Conservation (phyloP, 2,329 filamentous ascomycete genomes). For the Aspergillus japonicus region DNA sequence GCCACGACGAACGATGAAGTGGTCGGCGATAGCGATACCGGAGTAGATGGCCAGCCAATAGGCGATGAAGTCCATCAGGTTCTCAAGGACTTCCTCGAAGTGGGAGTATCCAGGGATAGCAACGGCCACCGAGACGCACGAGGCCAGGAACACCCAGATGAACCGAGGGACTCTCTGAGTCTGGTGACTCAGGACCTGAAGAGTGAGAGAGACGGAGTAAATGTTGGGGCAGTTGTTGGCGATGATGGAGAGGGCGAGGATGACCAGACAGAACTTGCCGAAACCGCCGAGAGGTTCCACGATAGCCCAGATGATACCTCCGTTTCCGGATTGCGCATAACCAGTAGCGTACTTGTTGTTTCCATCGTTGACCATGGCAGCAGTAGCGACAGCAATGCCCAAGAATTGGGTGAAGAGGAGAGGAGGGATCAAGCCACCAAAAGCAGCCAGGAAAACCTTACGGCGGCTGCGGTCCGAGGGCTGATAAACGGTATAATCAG, state of each 20-base stretch:
- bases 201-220: constrained; percentile 67
- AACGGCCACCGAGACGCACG: constrained; percentile 65
- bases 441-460: constrained; percentile 69
- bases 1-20: constrained; percentile 66
- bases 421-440: constrained; percentile 66
- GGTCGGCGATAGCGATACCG: constrained; percentile 64
- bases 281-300: constrained; percentile 65
- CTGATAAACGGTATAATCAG: constrained; percentile 80
- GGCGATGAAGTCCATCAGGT: constrained; percentile 67
- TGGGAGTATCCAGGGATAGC: constrained; percentile 67
- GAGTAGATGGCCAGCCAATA: constrained; percentile 77
- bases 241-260: constrained; percentile 65
- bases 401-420: constrained; percentile 73
- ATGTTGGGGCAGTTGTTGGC: constrained; percentile 72
- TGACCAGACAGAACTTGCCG: constrained; percentile 68
- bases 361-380: constrained; percentile 55
- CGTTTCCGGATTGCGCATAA: constrained; percentile 59
- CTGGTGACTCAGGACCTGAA: constrained; percentile 63
- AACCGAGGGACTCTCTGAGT: constrained; percentile 65
- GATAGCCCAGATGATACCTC: constrained; percentile 66
- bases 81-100: constrained; percentile 64
- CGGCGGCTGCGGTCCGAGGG: constrained; percentile 58
- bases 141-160: constrained; percentile 63
- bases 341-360: constrained; percentile 57
- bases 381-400: constrained; percentile 68